phyloP scores from a whole-genome alignment of 2,329 filamentous ascomycete genomes.

The Cytospora paraplurivora region DNA sequence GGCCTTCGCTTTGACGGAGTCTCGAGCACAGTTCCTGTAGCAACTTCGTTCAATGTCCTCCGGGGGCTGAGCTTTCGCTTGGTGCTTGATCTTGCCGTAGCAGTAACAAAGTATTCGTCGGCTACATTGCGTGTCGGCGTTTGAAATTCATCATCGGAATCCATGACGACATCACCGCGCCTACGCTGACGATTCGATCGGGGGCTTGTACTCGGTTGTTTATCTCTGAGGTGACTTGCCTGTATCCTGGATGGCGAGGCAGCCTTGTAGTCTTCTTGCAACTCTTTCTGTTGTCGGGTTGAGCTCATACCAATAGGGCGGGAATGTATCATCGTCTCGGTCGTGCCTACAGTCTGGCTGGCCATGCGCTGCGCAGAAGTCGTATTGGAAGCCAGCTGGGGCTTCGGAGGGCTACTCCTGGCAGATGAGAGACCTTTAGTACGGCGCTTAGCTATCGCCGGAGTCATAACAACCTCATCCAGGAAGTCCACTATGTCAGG shows the following conservation, averaged over 20 bases:
- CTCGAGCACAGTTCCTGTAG: background rate
- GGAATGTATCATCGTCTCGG: constrained; percentile 30
- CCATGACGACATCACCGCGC: constrained; percentile 47
- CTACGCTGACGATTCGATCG: constrained; percentile 31
- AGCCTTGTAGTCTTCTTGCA: constrained; percentile 2
- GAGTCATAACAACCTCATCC: constrained; percentile 35
- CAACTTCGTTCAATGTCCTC: background rate
- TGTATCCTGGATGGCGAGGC: constrained; percentile 28
- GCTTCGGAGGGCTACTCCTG: constrained; percentile 30
- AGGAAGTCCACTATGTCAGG: constrained; percentile 55
- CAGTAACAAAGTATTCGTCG: constrained; percentile 33
- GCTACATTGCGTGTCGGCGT: constrained; percentile 42
- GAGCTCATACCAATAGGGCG: constrained; percentile 15
- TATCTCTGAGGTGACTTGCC: background rate
- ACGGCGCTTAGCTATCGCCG: constrained; percentile 29
- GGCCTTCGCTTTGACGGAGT: constrained; percentile 10
- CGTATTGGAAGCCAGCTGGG: constrained; percentile 19
- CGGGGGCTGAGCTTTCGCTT: constrained; percentile 7
- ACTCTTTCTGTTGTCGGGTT: constrained; percentile 5
- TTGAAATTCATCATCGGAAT: constrained; percentile 60
- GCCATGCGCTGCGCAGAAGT: constrained; percentile 31
- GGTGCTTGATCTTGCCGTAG: constrained; percentile 21
- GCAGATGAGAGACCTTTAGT: constrained; percentile 43
- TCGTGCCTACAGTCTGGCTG: constrained; percentile 32
- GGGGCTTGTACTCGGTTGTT: constrained; percentile 28